Conservation (phyloP, 768 basidiomycete genomes). For the Boletus subparvulus region DNA sequence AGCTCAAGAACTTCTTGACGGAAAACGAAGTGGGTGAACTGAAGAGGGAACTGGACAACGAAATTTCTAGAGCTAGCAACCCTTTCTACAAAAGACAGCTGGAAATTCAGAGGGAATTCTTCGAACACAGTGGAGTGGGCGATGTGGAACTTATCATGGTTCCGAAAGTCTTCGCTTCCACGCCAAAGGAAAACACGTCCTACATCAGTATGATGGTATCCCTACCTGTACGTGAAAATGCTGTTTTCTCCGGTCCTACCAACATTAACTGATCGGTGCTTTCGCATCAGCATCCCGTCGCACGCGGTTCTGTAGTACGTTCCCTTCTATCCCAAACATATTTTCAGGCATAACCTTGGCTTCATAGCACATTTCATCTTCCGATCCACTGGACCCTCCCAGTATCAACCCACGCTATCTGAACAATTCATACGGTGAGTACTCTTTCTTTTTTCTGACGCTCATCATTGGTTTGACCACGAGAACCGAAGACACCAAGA, state of each 20-base stretch:
- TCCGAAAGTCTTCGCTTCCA: slow-evolving; percentile 10
- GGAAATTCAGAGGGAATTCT: slow-evolving; percentile 9
- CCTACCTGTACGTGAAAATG: slow-evolving; percentile 8
- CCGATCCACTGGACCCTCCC: slow-evolving; percentile 12
- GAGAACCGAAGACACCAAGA: slow-evolving; percentile 9
- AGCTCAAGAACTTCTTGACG: slow-evolving; percentile 14
- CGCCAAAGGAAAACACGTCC: slow-evolving; percentile 6
- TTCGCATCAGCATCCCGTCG: slow-evolving; percentile 13
- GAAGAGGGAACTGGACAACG: slow-evolving; percentile 8
- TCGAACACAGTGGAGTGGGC: slow-evolving; percentile 5
- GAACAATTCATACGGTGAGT: slow-evolving; percentile 14
- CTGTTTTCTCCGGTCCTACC: neutral
- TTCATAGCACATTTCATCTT: slow-evolving; percentile 16
- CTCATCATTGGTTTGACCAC: neutral
- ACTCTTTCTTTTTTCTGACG: neutral
- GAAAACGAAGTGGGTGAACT: slow-evolving; percentile 11
- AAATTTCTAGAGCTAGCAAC: slow-evolving; percentile 3
- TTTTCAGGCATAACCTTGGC: neutral
- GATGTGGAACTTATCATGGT: slow-evolving; percentile 21
- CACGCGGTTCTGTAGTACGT: slow-evolving; percentile 18
- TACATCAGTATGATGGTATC: slow-evolving; percentile 12
- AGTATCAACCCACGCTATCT: slow-evolving; percentile 13
- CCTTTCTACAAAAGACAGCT: slow-evolving; percentile 14
- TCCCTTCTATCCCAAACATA: neutral
- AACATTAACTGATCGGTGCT: neutral